These are phyloP conservation scores for Syncephalastrum sp. DNA, from an alignment of 371 early-diverging fungal genomes.

Conservation along the genomic window DNA sequence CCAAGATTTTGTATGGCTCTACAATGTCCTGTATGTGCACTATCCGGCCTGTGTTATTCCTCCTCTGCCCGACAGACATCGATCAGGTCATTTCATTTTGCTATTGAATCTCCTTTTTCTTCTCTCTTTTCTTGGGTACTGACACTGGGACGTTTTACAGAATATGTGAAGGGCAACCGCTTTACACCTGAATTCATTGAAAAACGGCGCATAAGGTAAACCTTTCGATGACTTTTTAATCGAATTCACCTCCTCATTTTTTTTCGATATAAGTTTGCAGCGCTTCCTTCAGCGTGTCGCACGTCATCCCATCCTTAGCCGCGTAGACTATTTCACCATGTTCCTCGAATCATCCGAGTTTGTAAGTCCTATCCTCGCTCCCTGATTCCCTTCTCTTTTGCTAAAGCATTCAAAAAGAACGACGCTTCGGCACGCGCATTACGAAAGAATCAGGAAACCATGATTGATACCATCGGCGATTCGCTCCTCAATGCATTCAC, in stretches of 20 bases:
- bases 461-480: slow-evolving; percentile 87
- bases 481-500: slow-evolving; percentile 86
- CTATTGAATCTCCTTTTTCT: background rate
- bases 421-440: slow-evolving; percentile 49
- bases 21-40: slow-evolving; percentile 68
- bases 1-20: slow-evolving; percentile 93
- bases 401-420: slow-evolving; percentile 30
- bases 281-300: slow-evolving; percentile 81
- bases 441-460: slow-evolving; percentile 63
- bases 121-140: background rate
- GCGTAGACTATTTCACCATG: slow-evolving; percentile 63
- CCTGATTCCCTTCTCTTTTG: too few species aligned
- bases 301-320: slow-evolving; percentile 85
- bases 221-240: background rate
- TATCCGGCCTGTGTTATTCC: slow-evolving; percentile 86
- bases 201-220: slow-evolving; percentile 60
- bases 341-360: slow-evolving; percentile 85
- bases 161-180: slow-evolving; percentile 94
- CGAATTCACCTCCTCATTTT: background rate
- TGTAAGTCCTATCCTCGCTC: slow-evolving; percentile 31
- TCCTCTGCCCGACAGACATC: slow-evolving; percentile 91
- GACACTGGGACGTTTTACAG: slow-evolving; percentile 28
- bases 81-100: slow-evolving; percentile 65
- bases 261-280: slow-evolving; percentile 54
- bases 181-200: slow-evolving; percentile 90